Evolutionary conservation across 2,329 filamentous ascomycete species (phyloP).

Genomic region (Aspergillus sp.): DNA sequence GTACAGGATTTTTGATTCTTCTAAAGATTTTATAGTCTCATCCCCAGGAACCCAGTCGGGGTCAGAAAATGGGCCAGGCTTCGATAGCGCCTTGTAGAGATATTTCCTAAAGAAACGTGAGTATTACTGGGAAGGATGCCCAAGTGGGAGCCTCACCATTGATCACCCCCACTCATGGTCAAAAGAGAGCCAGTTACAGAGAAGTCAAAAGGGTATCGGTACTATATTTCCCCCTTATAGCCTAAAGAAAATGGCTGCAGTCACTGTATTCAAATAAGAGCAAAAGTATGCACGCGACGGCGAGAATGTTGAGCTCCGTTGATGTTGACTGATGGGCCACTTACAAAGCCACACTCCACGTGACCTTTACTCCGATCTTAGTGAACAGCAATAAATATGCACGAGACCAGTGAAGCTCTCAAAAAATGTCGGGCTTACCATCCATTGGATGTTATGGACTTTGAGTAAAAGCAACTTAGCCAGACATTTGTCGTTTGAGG

Average conservation of each 20-base stretch:
- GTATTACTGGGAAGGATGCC: not conserved
- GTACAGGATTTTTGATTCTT: slow-evolving; percentile 73
- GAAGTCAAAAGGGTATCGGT: not conserved
- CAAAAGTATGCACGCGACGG: not conserved
- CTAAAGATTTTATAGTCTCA: slow-evolving; percentile 57
- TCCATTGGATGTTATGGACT: too few species aligned
- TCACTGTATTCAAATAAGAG: not conserved
- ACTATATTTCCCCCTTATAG: not conserved
- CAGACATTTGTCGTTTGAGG: not conserved
- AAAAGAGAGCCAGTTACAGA: not conserved
- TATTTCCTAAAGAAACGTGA: slow-evolving; percentile 63
- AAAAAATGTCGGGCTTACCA: too few species aligned
- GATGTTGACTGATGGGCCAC: slow-evolving; percentile 12
- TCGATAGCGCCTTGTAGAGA: slow-evolving; percentile 75
- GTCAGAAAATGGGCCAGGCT: slow-evolving; percentile 78
- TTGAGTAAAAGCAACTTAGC: not conserved
- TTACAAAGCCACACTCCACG: slow-evolving; percentile 25
- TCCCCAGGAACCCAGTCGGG: slow-evolving; percentile 55
- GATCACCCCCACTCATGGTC: slow-evolving; percentile 17
- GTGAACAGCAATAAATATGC: not conserved
- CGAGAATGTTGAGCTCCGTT: not conserved
- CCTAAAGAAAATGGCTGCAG: not conserved
- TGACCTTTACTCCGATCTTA: slow-evolving; percentile 21
- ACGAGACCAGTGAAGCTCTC: too few species aligned
- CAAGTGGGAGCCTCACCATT: slow-evolving; percentile 14